Conservation (phyloP, 495 filamentous ascomycete species). For the Melanomma pulvis-pyrius region DNA sequence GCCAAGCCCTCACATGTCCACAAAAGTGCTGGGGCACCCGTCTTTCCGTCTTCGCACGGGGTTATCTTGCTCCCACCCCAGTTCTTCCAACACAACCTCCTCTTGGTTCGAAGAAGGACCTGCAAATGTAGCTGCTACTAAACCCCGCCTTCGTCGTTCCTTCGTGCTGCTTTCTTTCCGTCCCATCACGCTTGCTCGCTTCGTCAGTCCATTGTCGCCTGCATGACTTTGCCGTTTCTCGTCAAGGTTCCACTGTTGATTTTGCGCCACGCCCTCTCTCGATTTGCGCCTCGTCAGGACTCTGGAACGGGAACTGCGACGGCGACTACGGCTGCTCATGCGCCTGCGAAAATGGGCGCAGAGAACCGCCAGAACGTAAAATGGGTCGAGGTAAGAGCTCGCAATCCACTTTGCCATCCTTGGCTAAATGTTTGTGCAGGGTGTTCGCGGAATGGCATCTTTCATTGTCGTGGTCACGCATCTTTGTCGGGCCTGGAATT, state of each 20-base stretch:
- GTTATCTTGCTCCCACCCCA: background rate
- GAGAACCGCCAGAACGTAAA: constrained; percentile 60
- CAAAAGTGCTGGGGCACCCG: constrained; percentile 3
- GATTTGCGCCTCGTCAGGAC: background rate
- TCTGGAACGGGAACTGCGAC: background rate
- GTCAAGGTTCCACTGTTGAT: background rate
- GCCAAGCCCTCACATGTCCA: constrained; percentile 21
- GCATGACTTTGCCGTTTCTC: constrained; percentile 13
- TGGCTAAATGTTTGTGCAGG: constrained; percentile 32
- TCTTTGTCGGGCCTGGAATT: constrained; percentile 62
- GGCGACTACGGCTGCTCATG: background rate
- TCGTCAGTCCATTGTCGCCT: background rate
- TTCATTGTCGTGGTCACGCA: constrained; percentile 67
- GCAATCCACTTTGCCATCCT: background rate
- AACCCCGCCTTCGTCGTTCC: background rate
- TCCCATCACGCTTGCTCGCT: background rate
- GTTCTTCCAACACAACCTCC: background rate
- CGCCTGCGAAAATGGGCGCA: constrained; percentile 2
- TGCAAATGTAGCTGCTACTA: constrained; percentile 7
- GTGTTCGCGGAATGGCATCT: constrained; percentile 66
- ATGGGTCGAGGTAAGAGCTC: constrained; percentile 61
- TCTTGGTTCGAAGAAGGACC: background rate
- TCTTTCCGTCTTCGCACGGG: constrained; percentile 13
- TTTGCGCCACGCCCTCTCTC: constrained; percentile 1
- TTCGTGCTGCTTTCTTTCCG: background rate